Base-by-base conservation (phyloP, 2,329 filamentous ascomycete genomes). In the Epichloe gansuensis region DNA sequence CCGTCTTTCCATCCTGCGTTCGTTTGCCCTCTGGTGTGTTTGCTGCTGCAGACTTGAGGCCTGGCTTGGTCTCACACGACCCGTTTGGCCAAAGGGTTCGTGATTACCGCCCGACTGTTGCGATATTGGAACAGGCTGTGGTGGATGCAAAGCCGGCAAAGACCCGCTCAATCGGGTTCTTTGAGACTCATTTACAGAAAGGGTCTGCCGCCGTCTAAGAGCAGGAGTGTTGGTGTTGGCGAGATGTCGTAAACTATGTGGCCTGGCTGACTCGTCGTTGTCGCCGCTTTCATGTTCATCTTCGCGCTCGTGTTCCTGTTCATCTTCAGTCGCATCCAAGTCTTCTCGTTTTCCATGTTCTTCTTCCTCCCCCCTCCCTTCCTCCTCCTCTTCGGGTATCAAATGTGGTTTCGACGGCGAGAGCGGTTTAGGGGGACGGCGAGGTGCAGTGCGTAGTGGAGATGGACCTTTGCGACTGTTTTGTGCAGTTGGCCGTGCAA, bases 171-270 rank as follows among this genome's bases (percentile, higher is more conserved):
- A 6, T 36, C 42, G 42, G 4, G 46, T 52, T 49, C 38, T 46
- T 40, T 47, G 52, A 36, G 34, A 12, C 8, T 38, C 13, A 5
- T 49, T 13, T 31, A 34, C 25, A n/a, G 38, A 23, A 39, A 25
- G 17, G 9, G 13, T 21, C 8, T 39, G 46, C 12, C 25, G 39
- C 17, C 25, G 49, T 15, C 36, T 54, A 7, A 50, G 54, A 17
- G 53, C 55, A n/a, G 59, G 59, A 4, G 61, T 63, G 13, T 63
- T 63, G 11, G 47, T 53, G n/a, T 50, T 41, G 21, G 36, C 51
- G 11, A 31, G 2, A 25, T 41, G 41, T 15, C 35, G 46, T 34
- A 27, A 25, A 36, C 13, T 9, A 13, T 41, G 50, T 17, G 45
- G 52, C 39, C 47, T 25, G n/a, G 44, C 44, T 11, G 34, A 25